Base-by-base conservation (phyloP, 176 grass and related monocot species). In the Raddia distichophylla region DNA sequence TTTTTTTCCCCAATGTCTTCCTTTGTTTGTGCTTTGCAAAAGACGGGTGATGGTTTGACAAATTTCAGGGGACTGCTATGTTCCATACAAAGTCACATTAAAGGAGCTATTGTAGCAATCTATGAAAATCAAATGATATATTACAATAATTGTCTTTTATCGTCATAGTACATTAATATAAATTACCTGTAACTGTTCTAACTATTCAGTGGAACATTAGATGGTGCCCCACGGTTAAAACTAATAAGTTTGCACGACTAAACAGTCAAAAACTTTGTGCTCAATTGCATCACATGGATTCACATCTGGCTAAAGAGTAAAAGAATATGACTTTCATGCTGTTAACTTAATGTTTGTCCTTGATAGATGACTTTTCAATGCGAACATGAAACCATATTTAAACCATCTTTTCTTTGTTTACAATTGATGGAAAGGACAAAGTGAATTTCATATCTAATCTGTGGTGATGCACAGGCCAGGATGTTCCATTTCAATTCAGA, bases 401-500 rank as follows among this genome's bases (percentile, higher is more conserved):
- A 43, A 13, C 45, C 46, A 46, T 89, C 6, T 34, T 76, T 81
- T 75, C 48, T 71, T 70, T 64, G 40, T 42, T 55, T 18, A 56
- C 13, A 1, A 47, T 82, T 45, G 27, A 3, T 80, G 35, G 7
- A 40, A 6, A 86, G 2, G 16, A 75, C 13, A n/a, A 27, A 69
- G 12, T 75, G 16, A 75, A 48, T 60, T 88, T 84, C 27, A 46
- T 53, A 78, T 77, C 63, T 82, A 87, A 83, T 74, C 6, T n/a
- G 10, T 81, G 35, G 10, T 58, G 68, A 87, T 84, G 19, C 66
- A 66, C 90, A 98, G 95, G 95, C 92, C 55, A 86, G 33, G 78
- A 91, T 97, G 67, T 88, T 97, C 52, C 94, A 97, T 88, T 98
- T 95, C 82, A 98, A 86, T 71, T 98, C 95, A 59, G 95, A 94